These are phyloP conservation scores for Nannizzia gypsea DNA, from an alignment of 2,329 filamentous ascomycete genomes.

Conservation along the genomic window DNA sequence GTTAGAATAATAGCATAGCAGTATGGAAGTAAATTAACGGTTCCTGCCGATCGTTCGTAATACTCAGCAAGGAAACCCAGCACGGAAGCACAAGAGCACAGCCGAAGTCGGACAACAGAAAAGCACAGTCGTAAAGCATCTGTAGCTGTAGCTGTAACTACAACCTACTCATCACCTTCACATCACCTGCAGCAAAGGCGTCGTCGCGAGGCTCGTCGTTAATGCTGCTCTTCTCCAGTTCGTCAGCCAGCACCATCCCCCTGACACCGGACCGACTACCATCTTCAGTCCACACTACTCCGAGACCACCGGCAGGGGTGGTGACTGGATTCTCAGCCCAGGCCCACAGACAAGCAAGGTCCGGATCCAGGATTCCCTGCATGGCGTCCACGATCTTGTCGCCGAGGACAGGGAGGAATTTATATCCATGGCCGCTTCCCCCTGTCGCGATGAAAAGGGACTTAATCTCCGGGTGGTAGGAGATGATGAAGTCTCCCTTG, in stretches of 20 bases:
- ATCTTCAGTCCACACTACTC: slow-evolving; percentile 26
- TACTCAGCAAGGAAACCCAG: too few species aligned
- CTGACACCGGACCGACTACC: slow-evolving; percentile 29
- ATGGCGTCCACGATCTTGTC: slow-evolving; percentile 40
- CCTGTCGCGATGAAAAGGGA: slow-evolving; percentile 42
- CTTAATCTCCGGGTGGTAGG: slow-evolving; percentile 51
- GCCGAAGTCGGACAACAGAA: too few species aligned
- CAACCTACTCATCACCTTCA: slow-evolving; percentile 8
- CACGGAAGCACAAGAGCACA: too few species aligned
- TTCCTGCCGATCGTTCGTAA: not conserved
- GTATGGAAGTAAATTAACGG: not conserved
- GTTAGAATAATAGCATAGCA: too few species aligned
- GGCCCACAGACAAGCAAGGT: slow-evolving; percentile 33
- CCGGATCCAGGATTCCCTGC: slow-evolving; percentile 33
- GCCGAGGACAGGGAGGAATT: slow-evolving; percentile 44
- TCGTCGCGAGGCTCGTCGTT: too few species aligned
- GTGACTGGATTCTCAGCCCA: slow-evolving; percentile 23
- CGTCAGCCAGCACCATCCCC: slow-evolving; percentile 27
- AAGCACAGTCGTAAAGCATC: too few species aligned
- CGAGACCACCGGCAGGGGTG: slow-evolving; percentile 8
- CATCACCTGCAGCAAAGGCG: not conserved
- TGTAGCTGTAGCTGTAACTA: not conserved
- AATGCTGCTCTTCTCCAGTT: slow-evolving; percentile 23
- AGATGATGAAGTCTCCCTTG: slow-evolving; percentile 58
- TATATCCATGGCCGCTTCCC: slow-evolving; percentile 43